Conservation (phyloP, 768 basidiomycete species). For the Antrodiella citrinella region DNA sequence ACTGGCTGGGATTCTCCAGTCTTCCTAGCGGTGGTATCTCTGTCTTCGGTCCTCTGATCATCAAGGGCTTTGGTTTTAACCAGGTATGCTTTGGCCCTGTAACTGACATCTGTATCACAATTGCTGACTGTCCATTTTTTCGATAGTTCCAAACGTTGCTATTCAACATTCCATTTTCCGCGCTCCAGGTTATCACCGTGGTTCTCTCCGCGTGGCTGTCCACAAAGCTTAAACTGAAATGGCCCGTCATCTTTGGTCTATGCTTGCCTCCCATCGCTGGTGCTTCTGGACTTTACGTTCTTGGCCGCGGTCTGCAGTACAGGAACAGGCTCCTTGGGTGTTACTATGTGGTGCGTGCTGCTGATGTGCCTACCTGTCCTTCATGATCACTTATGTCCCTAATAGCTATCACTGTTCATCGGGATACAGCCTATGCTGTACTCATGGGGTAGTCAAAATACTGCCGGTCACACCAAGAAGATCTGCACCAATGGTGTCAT, state of each 20-base stretch:
- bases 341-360: constrained; percentile 31
- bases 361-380: not conserved
- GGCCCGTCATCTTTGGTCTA: constrained; percentile 29
- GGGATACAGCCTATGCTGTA: constrained; percentile 33
- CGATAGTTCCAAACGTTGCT: constrained; percentile 33
- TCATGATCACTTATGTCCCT: not conserved
- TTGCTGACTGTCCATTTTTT: not conserved
- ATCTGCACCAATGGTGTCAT: constrained; percentile 33
- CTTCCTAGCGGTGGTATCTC: constrained; percentile 34
- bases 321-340: constrained; percentile 26
- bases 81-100: constrained; percentile 4
- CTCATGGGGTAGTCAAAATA: constrained; percentile 34
- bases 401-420: constrained; percentile 29
- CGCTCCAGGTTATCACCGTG: constrained; percentile 33
- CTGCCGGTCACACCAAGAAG: constrained; percentile 36
- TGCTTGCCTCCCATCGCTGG: constrained; percentile 33
- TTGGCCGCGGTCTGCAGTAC: constrained; percentile 25
- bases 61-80: constrained; percentile 35
- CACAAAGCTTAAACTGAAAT: constrained; percentile 31
- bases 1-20: constrained; percentile 10
- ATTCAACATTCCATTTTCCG: constrained; percentile 41
- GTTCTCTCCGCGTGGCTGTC: constrained; percentile 28
- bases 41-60: constrained; percentile 37
- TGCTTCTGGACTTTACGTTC: constrained; percentile 24
- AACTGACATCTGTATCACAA: too few relatives aligned